Evolutionary conservation across 345 rosid species (phyloP), one percentile per base, ranked within the genome.

Genomic region (Citrus maxima): DNA sequence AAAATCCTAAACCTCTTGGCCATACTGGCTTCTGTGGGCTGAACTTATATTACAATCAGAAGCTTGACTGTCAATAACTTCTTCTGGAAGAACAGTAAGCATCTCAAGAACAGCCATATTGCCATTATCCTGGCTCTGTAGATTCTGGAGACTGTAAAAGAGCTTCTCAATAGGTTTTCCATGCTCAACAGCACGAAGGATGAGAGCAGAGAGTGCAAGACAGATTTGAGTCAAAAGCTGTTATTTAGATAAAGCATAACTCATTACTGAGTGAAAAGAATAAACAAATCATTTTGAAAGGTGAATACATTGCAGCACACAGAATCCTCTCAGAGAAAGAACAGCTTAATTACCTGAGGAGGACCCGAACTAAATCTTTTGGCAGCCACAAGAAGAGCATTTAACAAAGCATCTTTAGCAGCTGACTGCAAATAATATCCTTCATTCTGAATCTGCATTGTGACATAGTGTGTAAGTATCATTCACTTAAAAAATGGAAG

Each of bases 171-270:
- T 89, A 37, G 98, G 93, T 81, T 92, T 93, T 56, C 95, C 91
- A 82, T 88, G 91, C 88, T 86, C 93, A 74, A 79, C 89, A 42
- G 96, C 87, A 51, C 90, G 88, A 72, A 93, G 93, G 60, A 95
- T 80, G 79, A 92, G 93, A 76, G 97, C 90, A 58, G 96, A 91
- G 75, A 95, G 95, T 66, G 98, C 98, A 60, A 95, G 88, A 84
- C 97, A 95, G 79, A 95, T 91, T 89, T 95, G 99, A 61, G 98
- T 95, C 85, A 93, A 87, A 4, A 95, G 93, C 99, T 95, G 93
- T 72, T 78, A 87, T 34, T 61, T 72, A 77, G 72, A 83, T 16
- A 71, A 75, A 51, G 73, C 58, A 83, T 60, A 62, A 24, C 9
- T 32, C 65, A 60, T 40, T 59, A 72, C 69, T 19, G 67, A 59